Conservation (phyloP, 1,139 yeast species). For the Candida buenavistaensis region DNA sequence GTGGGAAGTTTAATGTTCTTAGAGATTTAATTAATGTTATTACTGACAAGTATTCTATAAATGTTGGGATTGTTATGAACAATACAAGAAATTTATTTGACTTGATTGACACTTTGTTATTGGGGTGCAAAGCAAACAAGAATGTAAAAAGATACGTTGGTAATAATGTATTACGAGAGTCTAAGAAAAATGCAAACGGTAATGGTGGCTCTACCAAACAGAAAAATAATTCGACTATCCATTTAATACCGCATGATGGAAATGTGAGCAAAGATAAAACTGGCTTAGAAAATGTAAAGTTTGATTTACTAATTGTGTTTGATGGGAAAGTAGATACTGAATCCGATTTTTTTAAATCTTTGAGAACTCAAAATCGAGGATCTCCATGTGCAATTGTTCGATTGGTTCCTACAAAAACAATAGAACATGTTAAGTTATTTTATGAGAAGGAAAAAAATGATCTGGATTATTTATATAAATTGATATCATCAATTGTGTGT, state of each 20-base stretch:
- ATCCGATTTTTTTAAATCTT: constrained; percentile 25
- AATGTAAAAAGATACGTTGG: constrained; percentile 68
- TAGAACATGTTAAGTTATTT: constrained; percentile 66
- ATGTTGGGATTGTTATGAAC: constrained; percentile 39
- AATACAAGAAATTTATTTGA: constrained; percentile 56
- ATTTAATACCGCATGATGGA: constrained; percentile 47
- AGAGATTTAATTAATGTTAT: constrained; percentile 55
- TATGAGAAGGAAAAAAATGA: constrained; percentile 29
- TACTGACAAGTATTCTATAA: constrained; percentile 36
- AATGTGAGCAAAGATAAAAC: constrained; percentile 30
- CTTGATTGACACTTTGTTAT: constrained; percentile 70
- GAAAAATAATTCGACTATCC: constrained; percentile 24
- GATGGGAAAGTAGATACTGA: constrained; percentile 65
- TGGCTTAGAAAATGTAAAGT: constrained; percentile 28
- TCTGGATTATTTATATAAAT: constrained; percentile 55
- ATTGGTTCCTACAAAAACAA: constrained; percentile 73
- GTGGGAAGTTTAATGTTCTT: constrained; percentile 81
- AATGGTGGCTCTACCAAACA: constrained; percentile 13
- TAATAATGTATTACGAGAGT: constrained; percentile 38
- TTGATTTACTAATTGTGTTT: constrained; percentile 66
- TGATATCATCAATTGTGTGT: constrained; percentile 82
- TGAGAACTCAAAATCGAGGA: constrained; percentile 34
- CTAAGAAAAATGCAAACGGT: constrained; percentile 22
- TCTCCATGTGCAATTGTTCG: constrained; percentile 53
- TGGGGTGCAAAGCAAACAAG: constrained; percentile 59